These are phyloP conservation scores for Quercus parvula DNA, from an alignment of 306 rosid genomes.

Conservation along the genomic window DNA sequence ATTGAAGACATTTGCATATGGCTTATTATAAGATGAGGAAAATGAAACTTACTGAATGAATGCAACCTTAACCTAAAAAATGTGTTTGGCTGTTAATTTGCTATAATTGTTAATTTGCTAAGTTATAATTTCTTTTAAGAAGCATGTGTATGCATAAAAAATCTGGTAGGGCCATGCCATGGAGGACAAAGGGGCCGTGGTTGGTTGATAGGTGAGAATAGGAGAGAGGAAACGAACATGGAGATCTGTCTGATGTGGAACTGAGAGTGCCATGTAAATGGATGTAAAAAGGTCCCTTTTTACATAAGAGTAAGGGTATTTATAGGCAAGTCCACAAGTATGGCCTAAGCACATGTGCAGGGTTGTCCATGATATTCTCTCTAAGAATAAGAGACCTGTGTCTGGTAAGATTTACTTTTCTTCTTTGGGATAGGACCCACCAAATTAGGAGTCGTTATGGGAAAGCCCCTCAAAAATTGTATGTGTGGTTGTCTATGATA, in stretches of 20 bases:
- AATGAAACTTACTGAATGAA: neutral
- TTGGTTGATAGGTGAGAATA: neutral
- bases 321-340: neutral
- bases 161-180: neutral
- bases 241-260: too few relatives aligned
- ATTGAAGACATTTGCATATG: neutral
- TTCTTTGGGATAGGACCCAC: neutral
- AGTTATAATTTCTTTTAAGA: neutral
- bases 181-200: neutral
- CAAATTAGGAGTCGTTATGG: neutral
- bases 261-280: neutral
- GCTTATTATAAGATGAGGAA: neutral
- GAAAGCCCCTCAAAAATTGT: neutral
- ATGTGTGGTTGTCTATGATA: neutral
- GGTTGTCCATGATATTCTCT: neutral
- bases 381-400: neutral
- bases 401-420: neutral
- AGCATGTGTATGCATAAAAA: neutral
- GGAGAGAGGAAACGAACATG: neutral
- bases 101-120: neutral
- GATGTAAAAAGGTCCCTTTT: neutral
- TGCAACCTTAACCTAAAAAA: neutral
- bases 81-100: neutral
- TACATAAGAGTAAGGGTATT: neutral
- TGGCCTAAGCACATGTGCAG: neutral